phyloP scores from a whole-genome alignment of 805 yeast genomes.

The Sungouiella blattae region DNA sequence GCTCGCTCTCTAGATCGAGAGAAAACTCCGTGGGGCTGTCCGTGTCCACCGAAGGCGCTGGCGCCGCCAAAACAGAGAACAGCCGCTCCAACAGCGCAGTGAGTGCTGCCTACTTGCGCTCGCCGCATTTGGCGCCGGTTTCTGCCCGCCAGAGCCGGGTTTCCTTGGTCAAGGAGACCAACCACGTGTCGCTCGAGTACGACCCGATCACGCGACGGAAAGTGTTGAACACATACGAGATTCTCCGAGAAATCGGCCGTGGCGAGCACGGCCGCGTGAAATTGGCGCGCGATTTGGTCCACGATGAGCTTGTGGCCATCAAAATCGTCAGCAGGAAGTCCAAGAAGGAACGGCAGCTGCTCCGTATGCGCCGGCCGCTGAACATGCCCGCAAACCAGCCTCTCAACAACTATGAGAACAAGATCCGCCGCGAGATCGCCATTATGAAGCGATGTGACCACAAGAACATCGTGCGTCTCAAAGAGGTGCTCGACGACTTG shows the following conservation, averaged over 20 bases:
- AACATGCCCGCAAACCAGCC: slow-evolving; percentile 18
- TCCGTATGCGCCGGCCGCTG: slow-evolving; percentile 28
- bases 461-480: slow-evolving; percentile 37
- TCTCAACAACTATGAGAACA: slow-evolving; percentile 33
- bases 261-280: slow-evolving; percentile 99
- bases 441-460: slow-evolving; percentile 47
- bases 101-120: neutral
- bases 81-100: neutral
- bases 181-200: slow-evolving; percentile 73
- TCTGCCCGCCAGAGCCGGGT: neutral
- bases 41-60: slow-evolving; percentile 1
- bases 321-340: slow-evolving; percentile 79
- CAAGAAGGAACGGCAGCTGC: slow-evolving; percentile 34
- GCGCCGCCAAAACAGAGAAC: neutral
- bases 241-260: slow-evolving; percentile 78
- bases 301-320: slow-evolving; percentile 76
- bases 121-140: neutral
- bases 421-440: slow-evolving; percentile 40
- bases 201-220: slow-evolving; percentile 84
- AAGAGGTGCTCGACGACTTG: slow-evolving; percentile 79
- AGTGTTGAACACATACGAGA: slow-evolving; percentile 85
- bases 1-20: slow-evolving; percentile 19
- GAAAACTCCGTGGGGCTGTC: slow-evolving; percentile 9
- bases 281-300: slow-evolving; percentile 71
- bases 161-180: slow-evolving; percentile 71